phyloP scores from a whole-genome alignment of 1,139 yeast species.

The Yamadazyma dendronema region DNA sequence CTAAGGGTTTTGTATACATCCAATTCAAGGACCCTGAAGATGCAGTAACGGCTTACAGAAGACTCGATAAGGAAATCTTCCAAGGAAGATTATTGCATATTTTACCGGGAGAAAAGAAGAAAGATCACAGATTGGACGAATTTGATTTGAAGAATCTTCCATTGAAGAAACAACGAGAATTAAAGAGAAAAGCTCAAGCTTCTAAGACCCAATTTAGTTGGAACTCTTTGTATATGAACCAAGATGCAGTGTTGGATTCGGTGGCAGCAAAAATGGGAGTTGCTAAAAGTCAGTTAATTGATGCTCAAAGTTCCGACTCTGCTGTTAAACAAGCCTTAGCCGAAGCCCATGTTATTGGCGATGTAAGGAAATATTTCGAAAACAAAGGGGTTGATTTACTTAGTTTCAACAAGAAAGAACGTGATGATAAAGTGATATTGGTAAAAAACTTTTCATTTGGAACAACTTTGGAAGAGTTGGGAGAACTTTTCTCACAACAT shows the following conservation, averaged over 20 bases:
- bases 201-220: constrained; percentile 85
- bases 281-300: constrained; percentile 76
- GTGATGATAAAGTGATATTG: constrained; percentile 78
- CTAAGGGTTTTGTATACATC: constrained; percentile 91
- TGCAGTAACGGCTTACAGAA: constrained; percentile 73
- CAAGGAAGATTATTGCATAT: constrained; percentile 94
- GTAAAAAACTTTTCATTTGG: constrained; percentile 91
- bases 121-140: constrained; percentile 78
- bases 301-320: constrained; percentile 81
- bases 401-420: constrained; percentile 66
- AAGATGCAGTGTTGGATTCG: constrained; percentile 87
- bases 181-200: constrained; percentile 82
- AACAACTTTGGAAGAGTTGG: constrained; percentile 74
- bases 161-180: constrained; percentile 82
- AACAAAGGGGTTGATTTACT: constrained; percentile 80
- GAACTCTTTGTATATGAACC: constrained; percentile 90
- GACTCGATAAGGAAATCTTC: constrained; percentile 82
- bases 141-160: constrained; percentile 89
- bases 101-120: constrained; percentile 80
- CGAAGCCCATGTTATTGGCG: constrained; percentile 93
- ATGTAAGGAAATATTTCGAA: constrained; percentile 85
- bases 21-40: constrained; percentile 64
- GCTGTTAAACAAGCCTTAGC: constrained; percentile 98
- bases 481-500: constrained; percentile 74
- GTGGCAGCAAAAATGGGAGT: constrained; percentile 86